Evolutionary conservation across 2,329 filamentous ascomycete species (phyloP), one percentile per base, ranked within the genome.

Genomic region (Furcasterigmium sp.): DNA sequence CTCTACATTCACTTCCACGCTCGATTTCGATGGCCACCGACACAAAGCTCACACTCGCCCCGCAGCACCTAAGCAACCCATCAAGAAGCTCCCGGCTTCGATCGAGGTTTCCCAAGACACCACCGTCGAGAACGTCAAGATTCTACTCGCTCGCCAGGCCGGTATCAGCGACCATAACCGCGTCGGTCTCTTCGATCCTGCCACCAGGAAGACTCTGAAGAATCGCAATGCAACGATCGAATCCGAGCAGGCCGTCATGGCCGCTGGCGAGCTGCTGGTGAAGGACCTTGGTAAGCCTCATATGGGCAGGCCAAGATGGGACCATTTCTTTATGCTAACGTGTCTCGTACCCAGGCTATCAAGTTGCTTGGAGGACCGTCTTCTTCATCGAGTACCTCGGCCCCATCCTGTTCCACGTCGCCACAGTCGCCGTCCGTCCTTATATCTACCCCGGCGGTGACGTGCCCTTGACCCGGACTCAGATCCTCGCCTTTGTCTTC

Each of bases 371-470:
- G 93, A 84, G 82, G 51, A 93, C 88, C 47, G 91, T 97, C 63
- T 98, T 91, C 73, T 70, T 96, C 50, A 83, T 96, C 70, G 93
- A 98, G 69, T 98, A 98, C 66, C 69, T 93, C 52, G 93, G 93
- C 4, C 93, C 93, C 6, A 78, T 97, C 56, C 68, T 96, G 57
- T 86, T 97, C 69, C 91, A 96, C 70, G 78, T 80, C 36, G 72
- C 87, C 55, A 73, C 84, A 61, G 70, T 90, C 63, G 82, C 77
- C 53, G 71, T 87, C 43, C 86, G 90, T 39, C 81, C 85, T 19
- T 82, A 85, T 62, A 71, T 72, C 47, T 69, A 76, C 60, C 65
- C 68, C 46, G 59, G 59, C 51, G 59, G 69, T 55, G 60, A 64
- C 56, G 57, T 70, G 60, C 58, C 74, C 55, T 57, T 93, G 75